Base-by-base conservation (phyloP, 306 rosid genomes). In the Ochetophila trinervis region DNA sequence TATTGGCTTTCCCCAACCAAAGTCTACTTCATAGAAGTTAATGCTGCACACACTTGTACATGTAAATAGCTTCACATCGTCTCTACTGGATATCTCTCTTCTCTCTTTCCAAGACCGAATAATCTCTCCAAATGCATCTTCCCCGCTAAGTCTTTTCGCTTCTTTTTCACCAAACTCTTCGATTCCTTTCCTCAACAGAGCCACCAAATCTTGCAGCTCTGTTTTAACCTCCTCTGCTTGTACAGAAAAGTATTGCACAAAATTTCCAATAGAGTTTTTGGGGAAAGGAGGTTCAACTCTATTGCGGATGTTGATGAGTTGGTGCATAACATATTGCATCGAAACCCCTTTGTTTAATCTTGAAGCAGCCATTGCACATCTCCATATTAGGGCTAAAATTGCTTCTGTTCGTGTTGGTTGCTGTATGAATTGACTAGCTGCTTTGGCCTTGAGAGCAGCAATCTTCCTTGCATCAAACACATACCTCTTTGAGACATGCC, bases 311-410 rank as follows among this genome's bases (percentile, higher is more conserved):
- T 83, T 68, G 57, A 78, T 76, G 6, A 62, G 15, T 50, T 79
- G 86, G 37, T 40, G 45, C 45, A 73, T 58, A 62, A 75, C 27
- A 20, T 74, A 79, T 34, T 57, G 49, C n/a, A 59, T 61, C 18
- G 65, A 24, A 2, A 15, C 10, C 22, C 74, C 76, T 37, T 57
- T 59, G 22, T 42, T 62, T 58, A 55, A 40, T 16, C 52, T 60
- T 0, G 73, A 9, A 40, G 45, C 78, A 9, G 0, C 55, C 70
- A 72, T 68, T 0, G 76, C 63, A 59, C 71, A 78, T 72, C 67
- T 78, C 90, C 85, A 87, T 8, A 87, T 20, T 27, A 87, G 72
- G 2, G 77, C 73, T 3, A 83, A 57, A 13, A 80, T 81, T 15
- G 62, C 79, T 72, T 83, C 85, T 4, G 74, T 20, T 17, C 81